phyloP scores from a whole-genome alignment of 768 basidiomycete genomes.

The Porpolomopsis calyptriformis region DNA sequence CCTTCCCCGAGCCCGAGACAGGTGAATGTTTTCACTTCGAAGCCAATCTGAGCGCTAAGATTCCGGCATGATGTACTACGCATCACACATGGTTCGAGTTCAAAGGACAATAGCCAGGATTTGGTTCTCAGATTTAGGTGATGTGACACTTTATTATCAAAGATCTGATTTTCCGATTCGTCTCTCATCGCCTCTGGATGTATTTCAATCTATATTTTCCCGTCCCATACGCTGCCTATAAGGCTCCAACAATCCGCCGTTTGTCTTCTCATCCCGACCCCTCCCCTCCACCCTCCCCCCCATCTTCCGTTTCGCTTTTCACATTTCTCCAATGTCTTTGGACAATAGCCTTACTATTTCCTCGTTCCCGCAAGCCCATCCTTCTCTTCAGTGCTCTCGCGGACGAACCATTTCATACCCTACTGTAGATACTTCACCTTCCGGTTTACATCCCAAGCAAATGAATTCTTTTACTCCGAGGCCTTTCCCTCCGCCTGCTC shows the following conservation, averaged over 20 bases:
- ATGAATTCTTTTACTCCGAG: slow-evolving; percentile 40
- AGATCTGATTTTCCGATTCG: background rate
- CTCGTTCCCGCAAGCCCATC: slow-evolving; percentile 17
- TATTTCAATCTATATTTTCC: background rate
- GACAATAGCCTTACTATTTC: slow-evolving; percentile 21
- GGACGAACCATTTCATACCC: slow-evolving; percentile 24
- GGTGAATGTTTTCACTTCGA: no score
- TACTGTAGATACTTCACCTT: background rate
- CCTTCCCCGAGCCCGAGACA: no score
- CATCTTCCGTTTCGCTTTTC: no score
- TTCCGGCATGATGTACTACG: no score
- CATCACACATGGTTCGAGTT: no score
- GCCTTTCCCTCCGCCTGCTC: slow-evolving; percentile 54
- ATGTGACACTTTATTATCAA: background rate
- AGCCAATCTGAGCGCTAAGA: background rate
- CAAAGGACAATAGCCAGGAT: background rate
- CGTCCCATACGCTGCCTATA: no score
- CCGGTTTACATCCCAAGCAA: slow-evolving; percentile 10
- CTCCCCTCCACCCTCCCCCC: no score
- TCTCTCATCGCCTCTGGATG: background rate
- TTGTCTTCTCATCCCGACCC: no score
- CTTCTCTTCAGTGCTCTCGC: slow-evolving; percentile 28
- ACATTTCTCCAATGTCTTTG: slow-evolving; percentile 20
- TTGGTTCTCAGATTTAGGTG: background rate
- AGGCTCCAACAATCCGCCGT: no score